Base-by-base conservation (phyloP, 495 filamentous ascomycete genomes). In the Aspergillus asperescens region DNA sequence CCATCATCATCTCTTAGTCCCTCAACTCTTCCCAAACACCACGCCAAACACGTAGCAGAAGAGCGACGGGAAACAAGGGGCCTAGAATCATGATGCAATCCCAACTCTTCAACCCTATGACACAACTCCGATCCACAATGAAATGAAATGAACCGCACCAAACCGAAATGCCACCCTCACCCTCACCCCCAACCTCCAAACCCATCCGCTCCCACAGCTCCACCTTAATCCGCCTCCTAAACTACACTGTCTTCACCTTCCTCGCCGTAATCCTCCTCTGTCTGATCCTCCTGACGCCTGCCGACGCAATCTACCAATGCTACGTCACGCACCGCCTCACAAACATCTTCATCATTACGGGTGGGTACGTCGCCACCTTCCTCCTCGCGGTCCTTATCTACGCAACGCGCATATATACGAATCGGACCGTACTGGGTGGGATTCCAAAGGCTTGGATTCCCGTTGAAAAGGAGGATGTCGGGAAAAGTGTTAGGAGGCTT, bases 381-480 rank as follows among this genome's bases (percentile, higher is more conserved):
- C 37, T 88, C 19, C 61, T 92, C 45, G 77, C 87, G 22, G 63
- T 81, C 31, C 80, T 95, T 35, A 81, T 97, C 55, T 97, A 96
- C 56, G 79, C 84, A 27, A 81, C 82, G 22, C 77, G 94, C n/a
- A 79, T 97, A n/a, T 96, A 90, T 67, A 87, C 90, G 22, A 91
- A 86, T 60, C 81, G 88, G 31, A 86, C 75, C 28, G 83, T 86
- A 10, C 77, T 98, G 19, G 75, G 82, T 1, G 84, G 78, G 2
- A 96, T 98, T 43, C 94, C 94, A 1, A 90, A 90, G 60, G 69
- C 79, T 43, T 90, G 84, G 78, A 81, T 94, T 5, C 89, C 89
- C 8, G 70, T 94, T 43, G 89, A 89, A 62, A 85, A 88, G 55
- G 87, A 87, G 52, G 73, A 77, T 55, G 72, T 95, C 20, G 79